Base-by-base conservation (phyloP, 2,329 filamentous ascomycete species). In the Podosphaera xanthii region DNA sequence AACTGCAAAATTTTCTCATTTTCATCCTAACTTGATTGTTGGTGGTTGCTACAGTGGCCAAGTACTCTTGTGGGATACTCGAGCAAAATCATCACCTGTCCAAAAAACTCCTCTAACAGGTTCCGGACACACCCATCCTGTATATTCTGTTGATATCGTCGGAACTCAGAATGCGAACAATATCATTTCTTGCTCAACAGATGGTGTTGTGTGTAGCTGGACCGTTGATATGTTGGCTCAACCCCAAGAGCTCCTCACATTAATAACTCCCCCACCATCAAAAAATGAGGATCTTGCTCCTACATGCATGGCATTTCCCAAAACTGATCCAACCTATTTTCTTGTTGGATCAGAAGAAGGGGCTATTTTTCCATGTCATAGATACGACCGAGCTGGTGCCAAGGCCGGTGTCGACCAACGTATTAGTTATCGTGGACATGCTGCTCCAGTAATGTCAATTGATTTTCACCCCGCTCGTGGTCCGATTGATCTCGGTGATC, bases 151-250 rank as follows among this genome's bases (percentile, higher is more conserved):
- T 60, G 87, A 92, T 62, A 94, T 98, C 59, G 88, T 98, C 57
- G 92, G 92, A 63, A 98, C 94, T 0, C 92, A 97, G 69, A 98
- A 98, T 70, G 92, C 92, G 61, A 95, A 96, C 74, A 98, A 97
- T 71, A 95, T 98, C 69, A 86, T 98, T 66, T 96, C 90, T 40
- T 91, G 88, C 70, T 96, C 89, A 1, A 98, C 92, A 0, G 92
- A 98, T 68, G 92, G 92, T 59, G 88, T 94, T 8, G 88, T 97
- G 49, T 98, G 92, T 71, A 87, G 90, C 55, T 98, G 92, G 92
- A 90, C 87, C 59, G 88, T 96, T 63, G 94, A 98, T 70, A 97
- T 98, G 81, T 86, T 98, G 61, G 88, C 91, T 0, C 88, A 96
- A 71, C 92, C 92, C 0, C 91, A 97, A 71, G 92, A 98, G 73